Percentiles rank a stretch among this genome's conserved stretches.
Conservation (phyloP, 768 basidiomycete genomes). For the Leucocoprinus sp. region DNA sequence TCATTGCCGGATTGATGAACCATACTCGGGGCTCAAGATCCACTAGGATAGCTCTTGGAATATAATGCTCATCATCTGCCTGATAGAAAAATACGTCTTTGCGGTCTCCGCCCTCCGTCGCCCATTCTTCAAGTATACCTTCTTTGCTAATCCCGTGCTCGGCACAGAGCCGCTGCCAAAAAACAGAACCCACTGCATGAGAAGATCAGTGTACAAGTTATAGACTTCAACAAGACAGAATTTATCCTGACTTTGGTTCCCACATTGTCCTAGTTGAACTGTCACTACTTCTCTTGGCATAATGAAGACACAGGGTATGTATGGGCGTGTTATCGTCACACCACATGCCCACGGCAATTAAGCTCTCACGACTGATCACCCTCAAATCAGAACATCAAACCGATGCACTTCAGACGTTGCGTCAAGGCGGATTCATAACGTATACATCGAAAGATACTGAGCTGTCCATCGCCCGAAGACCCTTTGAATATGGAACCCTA, state of each 20-base stretch:
- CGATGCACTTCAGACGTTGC: too few relatives aligned
- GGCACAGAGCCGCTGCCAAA: constrained; percentile 96
- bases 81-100: constrained; percentile 99
- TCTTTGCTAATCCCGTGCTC: constrained; percentile 97
- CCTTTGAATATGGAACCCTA: too few relatives aligned
- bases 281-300: constrained; percentile 86
- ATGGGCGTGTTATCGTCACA: constrained; percentile 1
- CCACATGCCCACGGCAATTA: background rate
- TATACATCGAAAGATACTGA: background rate
- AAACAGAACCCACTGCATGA: constrained; percentile 83
- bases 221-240: background rate
- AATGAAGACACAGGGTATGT: constrained; percentile 5
- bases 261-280: constrained; percentile 84
- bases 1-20: constrained; percentile 11
- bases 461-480: too few relatives aligned
- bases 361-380: too few relatives aligned
- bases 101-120: constrained; percentile 88
- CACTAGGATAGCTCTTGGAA: constrained; percentile 91
- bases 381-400: too few relatives aligned
- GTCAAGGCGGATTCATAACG: too few relatives aligned
- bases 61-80: constrained; percentile 99
- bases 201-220: background rate
- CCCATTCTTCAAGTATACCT: constrained; percentile 96
- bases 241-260: constrained; percentile 76
- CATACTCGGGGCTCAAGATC: constrained; percentile 93